phyloP scores from a whole-genome alignment of 768 basidiomycete genomes.

The Naganishia kalamii region DNA sequence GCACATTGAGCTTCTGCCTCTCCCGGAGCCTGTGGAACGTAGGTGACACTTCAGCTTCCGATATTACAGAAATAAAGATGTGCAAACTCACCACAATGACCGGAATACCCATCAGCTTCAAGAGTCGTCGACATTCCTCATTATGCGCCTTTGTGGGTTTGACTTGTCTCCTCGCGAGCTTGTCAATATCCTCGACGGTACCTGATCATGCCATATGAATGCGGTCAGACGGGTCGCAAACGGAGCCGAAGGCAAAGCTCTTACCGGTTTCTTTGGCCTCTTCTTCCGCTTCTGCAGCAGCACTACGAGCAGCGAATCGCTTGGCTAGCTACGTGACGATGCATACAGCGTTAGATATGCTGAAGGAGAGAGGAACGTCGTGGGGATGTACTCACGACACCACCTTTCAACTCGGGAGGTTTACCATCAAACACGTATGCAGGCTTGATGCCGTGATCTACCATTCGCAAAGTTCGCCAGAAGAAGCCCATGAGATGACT shows the following conservation, averaged over 20 bases:
- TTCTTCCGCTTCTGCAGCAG: constrained; percentile 88
- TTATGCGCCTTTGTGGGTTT: constrained; percentile 94
- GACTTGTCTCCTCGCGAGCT: constrained; percentile 80
- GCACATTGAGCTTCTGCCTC: constrained; percentile 99
- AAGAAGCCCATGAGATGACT: constrained; percentile 98
- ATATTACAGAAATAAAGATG: background rate
- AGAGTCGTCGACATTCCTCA: constrained; percentile 80
- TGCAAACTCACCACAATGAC: constrained; percentile 67
- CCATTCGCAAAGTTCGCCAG: constrained; percentile 93
- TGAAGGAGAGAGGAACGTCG: background rate
- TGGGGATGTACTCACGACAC: constrained; percentile 64
- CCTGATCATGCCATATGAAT: constrained; percentile 46
- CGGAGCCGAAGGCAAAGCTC: constrained; percentile 23
- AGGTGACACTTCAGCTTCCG: constrained; percentile 10
- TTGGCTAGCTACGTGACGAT: constrained; percentile 67
- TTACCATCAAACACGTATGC: constrained; percentile 98
- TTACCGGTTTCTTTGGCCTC: constrained; percentile 89
- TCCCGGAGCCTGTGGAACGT: constrained; percentile 69
- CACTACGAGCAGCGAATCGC: constrained; percentile 82
- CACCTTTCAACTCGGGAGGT: constrained; percentile 93
- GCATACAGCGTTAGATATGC: background rate
- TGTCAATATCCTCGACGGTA: constrained; percentile 86
- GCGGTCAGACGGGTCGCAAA: background rate
- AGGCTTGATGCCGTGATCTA: constrained; percentile 97
- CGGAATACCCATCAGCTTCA: constrained; percentile 94